A percentile compares a stretch with the other conserved stretches of the same genome.
These are phyloP conservation scores for Cyberlindnera galapagoensis DNA, from an alignment of 805 yeast genomes.

Conservation along the genomic window DNA sequence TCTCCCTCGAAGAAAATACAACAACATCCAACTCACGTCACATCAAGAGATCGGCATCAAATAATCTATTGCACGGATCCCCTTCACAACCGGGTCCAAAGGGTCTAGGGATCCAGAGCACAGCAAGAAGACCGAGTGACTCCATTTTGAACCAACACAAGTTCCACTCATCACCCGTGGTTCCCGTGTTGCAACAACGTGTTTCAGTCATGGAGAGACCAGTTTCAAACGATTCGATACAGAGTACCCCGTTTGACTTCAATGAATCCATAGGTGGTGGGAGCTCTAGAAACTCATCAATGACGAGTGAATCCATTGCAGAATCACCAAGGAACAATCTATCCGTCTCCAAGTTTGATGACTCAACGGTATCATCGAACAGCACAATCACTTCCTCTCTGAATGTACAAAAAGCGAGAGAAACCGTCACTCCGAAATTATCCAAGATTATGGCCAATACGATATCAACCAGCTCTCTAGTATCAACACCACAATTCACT, in stretches of 20 bases:
- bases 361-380: not conserved
- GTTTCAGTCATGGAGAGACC: conserved; percentile 23
- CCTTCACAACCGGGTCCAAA: no score
- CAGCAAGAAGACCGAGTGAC: conserved; percentile 22
- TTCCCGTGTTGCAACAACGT: no score
- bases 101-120: conserved; percentile 15
- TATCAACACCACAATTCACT: conserved; percentile 1
- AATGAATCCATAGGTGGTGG: conserved; percentile 12
- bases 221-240: conserved; percentile 24
- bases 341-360: conserved; percentile 4
- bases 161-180: no score
- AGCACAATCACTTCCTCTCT: conserved; percentile 3
- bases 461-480: conserved; percentile 2
- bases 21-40: conserved; percentile 3
- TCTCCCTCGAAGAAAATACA: conserved; percentile 11
- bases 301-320: conserved; percentile 19
- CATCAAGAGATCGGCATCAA: conserved; percentile 6
- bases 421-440: conserved; percentile 6
- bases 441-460: conserved; percentile 5
- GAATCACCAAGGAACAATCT: conserved; percentile 14
- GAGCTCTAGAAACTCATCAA: conserved; percentile 23
- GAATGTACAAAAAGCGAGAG: conserved; percentile 4
- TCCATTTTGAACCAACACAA: conserved; percentile 15
- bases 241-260: conserved; percentile 16
- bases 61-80: conserved; percentile 2